These are phyloP conservation scores for Agrocybe chaxingu DNA, from an alignment of 768 basidiomycete species.

Conservation along the genomic window DNA sequence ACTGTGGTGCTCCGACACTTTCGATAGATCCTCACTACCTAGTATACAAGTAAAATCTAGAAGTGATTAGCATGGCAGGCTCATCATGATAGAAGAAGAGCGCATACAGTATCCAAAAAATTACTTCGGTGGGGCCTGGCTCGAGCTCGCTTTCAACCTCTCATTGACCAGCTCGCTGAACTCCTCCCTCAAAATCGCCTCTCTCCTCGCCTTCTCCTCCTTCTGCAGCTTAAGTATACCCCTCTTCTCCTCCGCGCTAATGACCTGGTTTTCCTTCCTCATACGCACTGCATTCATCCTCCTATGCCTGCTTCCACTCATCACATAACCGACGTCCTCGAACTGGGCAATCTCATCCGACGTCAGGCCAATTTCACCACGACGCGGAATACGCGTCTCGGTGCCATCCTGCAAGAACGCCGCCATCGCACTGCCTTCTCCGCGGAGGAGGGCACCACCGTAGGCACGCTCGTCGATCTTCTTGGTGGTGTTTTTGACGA, in stretches of 20 bases:
- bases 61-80: too few species aligned
- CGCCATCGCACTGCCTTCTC: constrained; percentile 98
- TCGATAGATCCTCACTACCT: too few species aligned
- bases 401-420: constrained; percentile 88
- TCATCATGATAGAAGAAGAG: too few species aligned
- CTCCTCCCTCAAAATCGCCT: constrained; percentile 84
- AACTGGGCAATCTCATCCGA: constrained; percentile 84
- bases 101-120: too few species aligned
- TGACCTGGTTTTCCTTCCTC: constrained; percentile 99
- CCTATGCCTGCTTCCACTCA: constrained; percentile 92
- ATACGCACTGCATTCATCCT: constrained; percentile 99
- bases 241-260: constrained; percentile 97
- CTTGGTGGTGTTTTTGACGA: constrained; percentile 39
- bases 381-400: constrained; percentile 87
- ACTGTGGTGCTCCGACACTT: too few species aligned
- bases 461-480: constrained; percentile 81
- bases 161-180: constrained; percentile 83
- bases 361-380: constrained; percentile 96
- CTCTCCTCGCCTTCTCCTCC: constrained; percentile 91
- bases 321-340: constrained; percentile 93
- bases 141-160: constrained; percentile 49
- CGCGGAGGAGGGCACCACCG: constrained; percentile 85
- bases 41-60: too few species aligned
- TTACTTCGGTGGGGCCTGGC: not conserved
- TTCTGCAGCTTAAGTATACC: constrained; percentile 92